Percentiles rank a stretch among this genome's conserved stretches.
Conservation (phyloP, 2,329 filamentous ascomycete species). For the Fusarium mundagurra region DNA sequence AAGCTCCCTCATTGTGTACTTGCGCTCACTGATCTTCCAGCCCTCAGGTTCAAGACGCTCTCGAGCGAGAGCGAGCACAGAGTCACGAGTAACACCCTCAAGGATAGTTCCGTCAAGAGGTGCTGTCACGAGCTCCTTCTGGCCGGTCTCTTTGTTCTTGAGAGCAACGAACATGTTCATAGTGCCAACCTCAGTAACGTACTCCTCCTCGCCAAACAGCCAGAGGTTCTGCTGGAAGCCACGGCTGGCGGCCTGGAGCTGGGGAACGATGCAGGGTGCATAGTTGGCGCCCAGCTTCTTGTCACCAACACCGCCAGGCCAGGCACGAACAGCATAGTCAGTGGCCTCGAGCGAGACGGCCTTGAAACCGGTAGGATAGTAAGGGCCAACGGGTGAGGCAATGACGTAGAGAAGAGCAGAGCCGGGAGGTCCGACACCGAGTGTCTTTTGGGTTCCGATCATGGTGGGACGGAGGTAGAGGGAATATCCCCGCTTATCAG, state of each 20-base stretch:
- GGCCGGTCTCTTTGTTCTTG: slow-evolving; percentile 84
- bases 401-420: slow-evolving; percentile 95
- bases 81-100: slow-evolving; percentile 93
- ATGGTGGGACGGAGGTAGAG: slow-evolving; percentile 95
- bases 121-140: slow-evolving; percentile 93
- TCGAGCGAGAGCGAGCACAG: slow-evolving; percentile 83
- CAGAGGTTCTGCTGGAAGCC: slow-evolving; percentile 99
- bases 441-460: slow-evolving; percentile 95
- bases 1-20: slow-evolving; percentile 90
- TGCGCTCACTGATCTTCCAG: slow-evolving; percentile 88
- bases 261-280: slow-evolving; percentile 97
- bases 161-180: slow-evolving; percentile 98
- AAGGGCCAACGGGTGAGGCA: slow-evolving; percentile 94
- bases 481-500: slow-evolving; percentile 86
- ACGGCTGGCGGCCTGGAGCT: slow-evolving; percentile 87
- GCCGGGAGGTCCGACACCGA: slow-evolving; percentile 91
- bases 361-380: slow-evolving; percentile 99
- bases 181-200: slow-evolving; percentile 95
- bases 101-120: slow-evolving; percentile 97
- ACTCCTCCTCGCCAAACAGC: slow-evolving; percentile 96
- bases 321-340: slow-evolving; percentile 94
- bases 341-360: slow-evolving; percentile 95
- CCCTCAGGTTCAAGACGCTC: slow-evolving; percentile 86
- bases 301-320: slow-evolving; percentile 97
- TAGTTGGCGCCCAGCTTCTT: slow-evolving; percentile 99